These are phyloP conservation scores for Cordyceps cateniannulata DNA, from an alignment of 2,329 filamentous ascomycete genomes.

Conservation along the genomic window DNA sequence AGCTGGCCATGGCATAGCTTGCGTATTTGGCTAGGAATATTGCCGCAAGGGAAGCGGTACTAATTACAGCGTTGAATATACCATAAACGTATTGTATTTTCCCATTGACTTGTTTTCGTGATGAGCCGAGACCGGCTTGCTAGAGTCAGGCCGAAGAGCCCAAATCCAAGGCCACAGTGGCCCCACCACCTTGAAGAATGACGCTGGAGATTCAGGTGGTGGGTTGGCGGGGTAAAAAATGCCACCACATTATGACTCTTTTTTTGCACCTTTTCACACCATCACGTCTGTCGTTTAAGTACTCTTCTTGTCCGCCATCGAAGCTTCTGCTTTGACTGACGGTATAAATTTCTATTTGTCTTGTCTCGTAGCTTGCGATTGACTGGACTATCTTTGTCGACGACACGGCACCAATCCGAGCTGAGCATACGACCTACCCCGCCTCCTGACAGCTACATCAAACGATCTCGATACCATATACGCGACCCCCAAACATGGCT, in stretches of 20 bases:
- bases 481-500: constrained; percentile 22
- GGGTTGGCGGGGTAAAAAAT: constrained; percentile 11
- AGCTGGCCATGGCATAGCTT: constrained; percentile 1
- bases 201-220: neutral
- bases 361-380: neutral
- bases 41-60: constrained; percentile 2
- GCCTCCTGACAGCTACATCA: neutral
- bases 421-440: neutral
- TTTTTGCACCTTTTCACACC: neutral
- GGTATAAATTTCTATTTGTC: no score
- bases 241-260: constrained; percentile 8
- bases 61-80: constrained; percentile 9
- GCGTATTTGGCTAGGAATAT: constrained; percentile 3
- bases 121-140: neutral
- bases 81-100: neutral
- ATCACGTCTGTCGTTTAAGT: neutral
- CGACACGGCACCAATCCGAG: neutral
- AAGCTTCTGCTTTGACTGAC: neutral
- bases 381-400: neutral
- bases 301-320: neutral
- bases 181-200: constrained; percentile 2
- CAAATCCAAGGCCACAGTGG: neutral
- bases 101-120: neutral
- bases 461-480: neutral
- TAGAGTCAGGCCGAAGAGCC: neutral